phyloP scores from a whole-genome alignment of 768 basidiomycete genomes.

The Suillus fuscotomentosus region DNA sequence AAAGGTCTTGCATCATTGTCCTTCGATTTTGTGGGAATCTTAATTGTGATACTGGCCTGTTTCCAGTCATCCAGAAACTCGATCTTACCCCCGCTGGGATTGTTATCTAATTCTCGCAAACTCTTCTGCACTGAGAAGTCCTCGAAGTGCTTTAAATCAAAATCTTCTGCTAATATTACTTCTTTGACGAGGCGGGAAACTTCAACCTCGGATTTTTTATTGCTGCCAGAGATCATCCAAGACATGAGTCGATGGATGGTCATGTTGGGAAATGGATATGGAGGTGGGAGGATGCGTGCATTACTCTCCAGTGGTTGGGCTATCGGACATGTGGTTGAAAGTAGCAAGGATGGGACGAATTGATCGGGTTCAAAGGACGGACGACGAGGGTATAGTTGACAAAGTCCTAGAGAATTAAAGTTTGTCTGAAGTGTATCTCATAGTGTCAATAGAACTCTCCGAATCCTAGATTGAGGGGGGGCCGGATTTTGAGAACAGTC shows the following conservation, averaged over 20 bases:
- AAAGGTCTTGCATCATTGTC: conserved; percentile 2
- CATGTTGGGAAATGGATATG: neutral
- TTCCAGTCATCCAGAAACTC: neutral
- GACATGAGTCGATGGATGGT: conserved; percentile 5
- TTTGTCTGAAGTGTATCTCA: neutral
- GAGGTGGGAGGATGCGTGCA: neutral
- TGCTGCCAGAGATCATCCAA: conserved; percentile 2
- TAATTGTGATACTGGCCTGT: neutral
- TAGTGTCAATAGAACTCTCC: neutral
- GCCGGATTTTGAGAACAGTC: neutral
- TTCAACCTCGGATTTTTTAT: conserved; percentile 1
- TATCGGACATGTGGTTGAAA: neutral
- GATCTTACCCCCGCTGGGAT: rapidly evolving
- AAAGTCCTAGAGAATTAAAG: neutral
- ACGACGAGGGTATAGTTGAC: neutral
- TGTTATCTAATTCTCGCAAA: neutral
- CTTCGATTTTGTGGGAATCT: neutral
- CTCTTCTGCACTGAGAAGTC: neutral
- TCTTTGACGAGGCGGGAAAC: neutral
- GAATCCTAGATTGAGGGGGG: neutral
- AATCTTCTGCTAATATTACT: neutral
- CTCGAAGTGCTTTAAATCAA: neutral
- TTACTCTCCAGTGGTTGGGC: neutral
- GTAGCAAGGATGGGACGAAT: neutral
- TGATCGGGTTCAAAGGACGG: neutral